Conservation (phyloP, 257 asterid species). For the Paraleonurus japonicus region DNA sequence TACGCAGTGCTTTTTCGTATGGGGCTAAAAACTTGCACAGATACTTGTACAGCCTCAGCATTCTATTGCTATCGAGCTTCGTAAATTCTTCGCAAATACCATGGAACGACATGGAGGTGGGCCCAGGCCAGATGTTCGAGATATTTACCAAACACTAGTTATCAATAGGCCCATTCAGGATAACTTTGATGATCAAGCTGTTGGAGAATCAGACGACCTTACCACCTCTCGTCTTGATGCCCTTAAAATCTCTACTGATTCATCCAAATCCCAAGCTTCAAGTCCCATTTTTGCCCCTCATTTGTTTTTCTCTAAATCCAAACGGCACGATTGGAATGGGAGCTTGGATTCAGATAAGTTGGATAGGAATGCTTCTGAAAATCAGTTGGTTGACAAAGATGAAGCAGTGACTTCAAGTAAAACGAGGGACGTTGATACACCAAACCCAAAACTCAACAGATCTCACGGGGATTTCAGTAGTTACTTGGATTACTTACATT, state of each 20-base stretch:
- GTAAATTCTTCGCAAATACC: conserved; percentile 63
- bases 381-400: conserved; percentile 20
- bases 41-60: conserved; percentile 55
- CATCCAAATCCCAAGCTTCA: conserved; percentile 22
- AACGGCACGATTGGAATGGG: conserved; percentile 12
- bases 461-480: conserved; percentile 61
- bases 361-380: conserved; percentile 16
- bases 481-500: conserved; percentile 42
- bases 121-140: conserved; percentile 54
- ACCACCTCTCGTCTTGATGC: conserved; percentile 26
- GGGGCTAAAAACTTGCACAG: conserved; percentile 71
- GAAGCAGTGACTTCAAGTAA: conserved; percentile 21
- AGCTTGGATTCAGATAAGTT: conserved; percentile 27
- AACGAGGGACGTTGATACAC: conserved; percentile 6
- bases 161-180: conserved; percentile 21
- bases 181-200: neutral
- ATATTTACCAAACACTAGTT: conserved; percentile 23
- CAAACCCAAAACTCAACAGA: conserved; percentile 38
- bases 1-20: conserved; percentile 81
- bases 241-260: conserved; percentile 25
- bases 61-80: conserved; percentile 52
- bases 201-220: conserved; percentile 26
- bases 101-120: conserved; percentile 65
- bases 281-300: conserved; percentile 40
- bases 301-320: conserved; percentile 36